Base-by-base conservation (phyloP, 192 early-diverging fungal genomes). In the Rhizophlyctis rosea region DNA sequence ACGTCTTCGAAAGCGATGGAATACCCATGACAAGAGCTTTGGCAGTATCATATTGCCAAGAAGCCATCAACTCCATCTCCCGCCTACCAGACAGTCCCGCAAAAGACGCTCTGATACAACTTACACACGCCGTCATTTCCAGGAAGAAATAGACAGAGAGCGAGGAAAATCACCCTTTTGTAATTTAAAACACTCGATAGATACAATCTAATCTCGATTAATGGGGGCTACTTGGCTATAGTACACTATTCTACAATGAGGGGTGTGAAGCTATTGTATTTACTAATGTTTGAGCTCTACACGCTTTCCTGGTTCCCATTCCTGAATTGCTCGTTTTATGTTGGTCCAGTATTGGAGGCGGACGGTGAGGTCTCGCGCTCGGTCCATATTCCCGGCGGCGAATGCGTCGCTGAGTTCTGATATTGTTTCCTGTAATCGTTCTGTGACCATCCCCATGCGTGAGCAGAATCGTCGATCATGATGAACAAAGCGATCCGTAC, bases 121-220 rank as follows among this genome's bases (percentile, higher is more conserved):
- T 98, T 16, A 90, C 93, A 4, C 65, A 89, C 25, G 87, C 92
- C 32, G 85, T 96, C 35, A 66, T 95, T 27, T 91, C 86, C 0
- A 78, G 95, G 55, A 89, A 81, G 48, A 93, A 89, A 70, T 96
- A 53, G 69, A 54, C 0, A 23, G n/a, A n/a, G n/a, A n/a, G n/a
- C n/a, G n/a, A n/a, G n/a, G n/a, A n/a, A n/a, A n/a, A n/a, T n/a
- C n/a, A n/a, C n/a, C n/a, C n/a, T n/a, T n/a, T n/a, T n/a, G n/a
- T n/a, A n/a, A n/a, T n/a, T n/a, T n/a, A n/a, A n/a, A n/a, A n/a
- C n/a, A n/a, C n/a, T n/a, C n/a, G n/a, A n/a, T n/a, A n/a, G n/a
- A n/a, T n/a, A n/a, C n/a, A n/a, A n/a, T n/a, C n/a, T n/a, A n/a
- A n/a, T n/a, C n/a, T n/a, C n/a, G n/a, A n/a, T n/a, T n/a, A n/a